A percentile compares a stretch with the other conserved stretches of the same genome.
Conservation (phyloP, 164 flowering plant genomes). For the Protea cynaroides region DNA sequence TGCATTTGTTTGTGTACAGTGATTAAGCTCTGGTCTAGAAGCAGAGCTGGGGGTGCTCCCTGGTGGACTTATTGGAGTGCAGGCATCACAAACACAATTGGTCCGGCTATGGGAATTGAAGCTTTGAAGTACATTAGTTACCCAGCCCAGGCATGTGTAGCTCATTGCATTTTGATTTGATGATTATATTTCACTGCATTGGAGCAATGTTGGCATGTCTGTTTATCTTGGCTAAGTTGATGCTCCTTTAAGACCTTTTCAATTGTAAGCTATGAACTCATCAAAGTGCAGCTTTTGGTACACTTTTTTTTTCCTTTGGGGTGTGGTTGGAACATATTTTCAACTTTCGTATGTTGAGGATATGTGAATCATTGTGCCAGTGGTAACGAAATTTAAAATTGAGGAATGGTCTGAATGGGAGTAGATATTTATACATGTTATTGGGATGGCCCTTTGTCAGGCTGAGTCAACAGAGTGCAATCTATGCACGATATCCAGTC, state of each 20-base stretch:
- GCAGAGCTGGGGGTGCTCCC: constrained; percentile 75
- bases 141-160: constrained; percentile 79
- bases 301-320: too few relatives aligned
- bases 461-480: too few relatives aligned
- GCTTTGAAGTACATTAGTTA: constrained; percentile 96
- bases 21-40: constrained; percentile 76
- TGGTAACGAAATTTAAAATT: too few relatives aligned
- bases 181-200: neutral
- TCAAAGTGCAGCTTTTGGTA: too few relatives aligned
- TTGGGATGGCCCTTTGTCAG: too few relatives aligned
- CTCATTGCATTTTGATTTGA: neutral
- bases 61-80: constrained; percentile 99
- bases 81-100: constrained; percentile 92
- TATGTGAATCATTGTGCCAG: too few relatives aligned
- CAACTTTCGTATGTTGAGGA: too few relatives aligned
- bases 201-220: neutral
- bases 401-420: too few relatives aligned
- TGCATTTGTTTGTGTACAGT: constrained; percentile 32
- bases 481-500: too few relatives aligned
- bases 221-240: neutral
- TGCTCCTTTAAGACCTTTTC: neutral
- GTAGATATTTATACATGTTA: too few relatives aligned
- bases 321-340: too few relatives aligned
- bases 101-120: constrained; percentile 99
- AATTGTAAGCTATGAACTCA: neutral